These are phyloP conservation scores for Toxoplasma gondii DNA, from an alignment of 169 alveolate species.

Conservation along the genomic window DNA sequence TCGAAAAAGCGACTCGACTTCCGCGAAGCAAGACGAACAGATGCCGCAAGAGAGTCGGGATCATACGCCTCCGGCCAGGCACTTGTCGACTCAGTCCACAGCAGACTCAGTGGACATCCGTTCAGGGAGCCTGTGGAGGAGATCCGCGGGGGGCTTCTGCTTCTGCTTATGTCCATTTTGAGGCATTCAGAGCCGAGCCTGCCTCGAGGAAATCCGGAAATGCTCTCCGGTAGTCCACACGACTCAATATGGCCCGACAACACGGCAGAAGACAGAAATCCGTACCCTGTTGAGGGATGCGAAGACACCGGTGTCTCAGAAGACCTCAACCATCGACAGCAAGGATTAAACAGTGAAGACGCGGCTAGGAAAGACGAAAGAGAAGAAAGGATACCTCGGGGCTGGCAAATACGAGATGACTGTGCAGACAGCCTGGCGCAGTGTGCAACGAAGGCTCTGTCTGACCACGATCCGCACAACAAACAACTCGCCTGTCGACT, in stretches of 20 bases:
- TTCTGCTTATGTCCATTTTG: neutral
- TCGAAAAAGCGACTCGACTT: neutral
- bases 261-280: neutral
- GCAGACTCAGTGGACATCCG: neutral
- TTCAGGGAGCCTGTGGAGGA: constrained; percentile 6
- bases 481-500: constrained; percentile 11
- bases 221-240: neutral
- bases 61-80: neutral
- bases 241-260: neutral
- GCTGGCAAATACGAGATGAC: neutral
- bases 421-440: neutral
- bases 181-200: neutral
- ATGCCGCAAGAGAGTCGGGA: neutral
- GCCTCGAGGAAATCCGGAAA: neutral
- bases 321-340: too few species aligned
- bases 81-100: neutral
- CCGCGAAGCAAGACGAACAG: neutral
- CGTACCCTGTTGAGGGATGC: neutral
- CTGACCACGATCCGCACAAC: constrained; percentile 31
- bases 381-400: neutral
- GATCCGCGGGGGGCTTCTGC: neutral
- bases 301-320: neutral
- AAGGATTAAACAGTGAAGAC: neutral
- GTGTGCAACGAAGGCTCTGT: neutral
- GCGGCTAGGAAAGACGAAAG: neutral